These are phyloP conservation scores for Oryza coarctata DNA, from an alignment of 176 grass and related monocot genomes.

Conservation along the genomic window DNA sequence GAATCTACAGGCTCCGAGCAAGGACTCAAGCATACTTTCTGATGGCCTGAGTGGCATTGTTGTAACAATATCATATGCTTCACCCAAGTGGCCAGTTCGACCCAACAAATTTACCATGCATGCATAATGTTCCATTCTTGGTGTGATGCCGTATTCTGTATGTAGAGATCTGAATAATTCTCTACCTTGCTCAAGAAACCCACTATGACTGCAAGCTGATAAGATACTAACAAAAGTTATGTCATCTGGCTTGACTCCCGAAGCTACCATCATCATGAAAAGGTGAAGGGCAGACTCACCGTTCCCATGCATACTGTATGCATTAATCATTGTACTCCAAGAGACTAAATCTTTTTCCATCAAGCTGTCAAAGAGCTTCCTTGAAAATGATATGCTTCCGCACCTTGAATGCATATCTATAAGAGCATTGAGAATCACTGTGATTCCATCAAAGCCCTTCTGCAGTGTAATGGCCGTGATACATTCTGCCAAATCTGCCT, in stretches of 20 bases:
- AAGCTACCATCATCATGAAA: conserved; percentile 57
- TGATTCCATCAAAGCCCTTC: conserved; percentile 38
- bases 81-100: conserved; percentile 59
- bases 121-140: conserved; percentile 73
- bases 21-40: conserved; percentile 61
- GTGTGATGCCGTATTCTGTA: conserved; percentile 44
- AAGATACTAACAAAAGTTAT: conserved; percentile 61
- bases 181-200: conserved; percentile 54
- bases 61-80: conserved; percentile 63
- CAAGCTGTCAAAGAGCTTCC: conserved; percentile 51
- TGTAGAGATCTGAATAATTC: conserved; percentile 57
- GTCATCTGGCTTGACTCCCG: conserved; percentile 55
- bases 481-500: conserved; percentile 45
- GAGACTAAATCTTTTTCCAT: conserved; percentile 55
- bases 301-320: conserved; percentile 63
- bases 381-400: conserved; percentile 53
- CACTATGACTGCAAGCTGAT: conserved; percentile 69
- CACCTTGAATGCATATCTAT: conserved; percentile 61
- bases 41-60: conserved; percentile 58
- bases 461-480: conserved; percentile 39
- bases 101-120: conserved; percentile 75
- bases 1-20: conserved; percentile 72
- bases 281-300: conserved; percentile 50
- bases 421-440: conserved; percentile 53
- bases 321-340: conserved; percentile 76